These are phyloP conservation scores for Penicillium parvum DNA, from an alignment of 495 filamentous ascomycete genomes.

Conservation along the genomic window DNA sequence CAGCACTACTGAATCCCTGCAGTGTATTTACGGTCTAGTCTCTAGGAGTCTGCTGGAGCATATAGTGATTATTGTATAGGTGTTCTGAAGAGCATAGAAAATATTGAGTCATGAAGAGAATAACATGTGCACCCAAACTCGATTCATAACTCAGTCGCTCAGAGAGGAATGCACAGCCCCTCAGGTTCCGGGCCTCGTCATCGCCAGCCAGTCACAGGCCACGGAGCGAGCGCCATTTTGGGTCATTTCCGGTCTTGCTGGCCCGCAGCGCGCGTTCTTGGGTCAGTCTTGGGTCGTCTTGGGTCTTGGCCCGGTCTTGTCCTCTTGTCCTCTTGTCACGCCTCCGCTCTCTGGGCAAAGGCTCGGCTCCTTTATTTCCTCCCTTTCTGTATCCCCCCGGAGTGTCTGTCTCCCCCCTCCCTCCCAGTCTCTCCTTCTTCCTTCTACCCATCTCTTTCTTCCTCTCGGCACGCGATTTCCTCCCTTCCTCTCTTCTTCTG, in stretches of 20 bases:
- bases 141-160: too few relatives aligned
- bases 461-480: slow-evolving; percentile 8
- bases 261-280: slow-evolving; percentile 22
- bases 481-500: slow-evolving; percentile 7
- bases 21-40: too few relatives aligned
- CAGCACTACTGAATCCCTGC: too few relatives aligned
- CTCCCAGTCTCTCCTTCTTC: slow-evolving; percentile 1
- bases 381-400: slow-evolving; percentile 21
- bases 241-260: slow-evolving; percentile 3
- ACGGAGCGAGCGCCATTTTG: background rate
- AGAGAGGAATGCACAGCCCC: slow-evolving; percentile 27
- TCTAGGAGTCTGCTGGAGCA: too few relatives aligned
- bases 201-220: slow-evolving; percentile 17
- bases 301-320: slow-evolving; percentile 17
- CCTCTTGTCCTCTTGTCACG: slow-evolving; percentile 24
- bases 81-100: too few relatives aligned
- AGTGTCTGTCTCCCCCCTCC: slow-evolving; percentile 11
- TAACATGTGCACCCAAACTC: too few relatives aligned
- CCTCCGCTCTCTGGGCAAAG: slow-evolving; percentile 42
- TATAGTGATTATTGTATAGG: too few relatives aligned
- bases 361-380: slow-evolving; percentile 35
- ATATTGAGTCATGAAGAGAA: too few relatives aligned
- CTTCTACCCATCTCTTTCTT: background rate
- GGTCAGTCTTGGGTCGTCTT: slow-evolving; percentile 30
- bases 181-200: too few relatives aligned